Base-by-base conservation (phyloP, 768 basidiomycete genomes). In the Neoboletus subvelutipes region DNA sequence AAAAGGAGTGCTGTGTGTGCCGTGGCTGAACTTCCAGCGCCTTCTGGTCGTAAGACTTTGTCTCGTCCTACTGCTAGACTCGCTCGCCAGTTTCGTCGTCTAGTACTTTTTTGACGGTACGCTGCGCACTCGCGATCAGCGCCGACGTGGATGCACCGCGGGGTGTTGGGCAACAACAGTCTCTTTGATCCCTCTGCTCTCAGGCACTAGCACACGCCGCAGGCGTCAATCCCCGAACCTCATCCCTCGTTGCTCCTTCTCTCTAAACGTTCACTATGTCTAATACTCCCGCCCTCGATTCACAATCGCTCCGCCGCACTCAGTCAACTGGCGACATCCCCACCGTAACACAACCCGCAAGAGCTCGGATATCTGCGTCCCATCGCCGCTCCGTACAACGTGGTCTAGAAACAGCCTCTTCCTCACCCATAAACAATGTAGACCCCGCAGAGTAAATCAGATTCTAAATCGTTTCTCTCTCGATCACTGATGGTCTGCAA, bases 251-350 rank as follows among this genome's bases (percentile, higher is more conserved):
- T 60, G 36, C 37, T 29, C 55, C 46, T 22, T 60, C 48, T 48
- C 61, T 45, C 56, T 50, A 28, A 59, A 65, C 70, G 42, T 56
- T 64, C 68, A 60, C 52, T 58, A 72, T 72, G 71, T 58, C 72
- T 45, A 63, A 61, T 33, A 45, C 64, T 43, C 60, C 61, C 22
- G 50, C 65, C 39, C 54, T 60, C 50, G 71, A 74, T 62, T 68
- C 69, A 51, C 71, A 72, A 62, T 66, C 67, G 57, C 64, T 73
- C 26, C 66, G 73, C 48, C 62, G 73, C 52, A 73, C 71, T 10
- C 73, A 70, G 59, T 74, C 71, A 1, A 73, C 73, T 29, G 71
- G 71, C 1, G 65, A 73, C 62, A 71, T 74, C 48, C 67, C 67
- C 31, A 57, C 69, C 5, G 29, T 63, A 28, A 37, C 62, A 33